Conservation (phyloP, 345 rosid genomes). For the Schrenkiella parvula region DNA sequence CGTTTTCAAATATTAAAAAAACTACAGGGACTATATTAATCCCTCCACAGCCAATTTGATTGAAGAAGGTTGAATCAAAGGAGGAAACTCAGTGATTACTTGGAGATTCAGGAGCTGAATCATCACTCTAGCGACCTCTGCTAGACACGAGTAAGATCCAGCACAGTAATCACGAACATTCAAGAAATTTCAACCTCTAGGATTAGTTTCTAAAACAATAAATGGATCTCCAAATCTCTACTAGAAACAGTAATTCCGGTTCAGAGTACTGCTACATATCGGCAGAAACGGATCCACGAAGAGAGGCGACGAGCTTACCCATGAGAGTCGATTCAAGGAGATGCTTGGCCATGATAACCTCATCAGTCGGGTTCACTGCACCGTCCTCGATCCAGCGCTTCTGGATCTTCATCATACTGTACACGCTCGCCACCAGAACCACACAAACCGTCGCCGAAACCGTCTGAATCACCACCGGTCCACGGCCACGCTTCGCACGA, state of each 20-base stretch:
- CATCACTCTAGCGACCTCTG: slow-evolving; percentile 1
- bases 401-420: slow-evolving; percentile 62
- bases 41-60: not conserved
- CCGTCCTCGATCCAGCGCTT: slow-evolving; percentile 59
- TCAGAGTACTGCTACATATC: not conserved
- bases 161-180: slow-evolving; percentile 10
- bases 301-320: slow-evolving; percentile 44
- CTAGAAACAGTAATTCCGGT: not conserved
- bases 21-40: not conserved
- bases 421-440: slow-evolving; percentile 55
- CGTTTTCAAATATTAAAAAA: not conserved
- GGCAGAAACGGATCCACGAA: not conserved
- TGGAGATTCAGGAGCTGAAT: slow-evolving; percentile 11
- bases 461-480: slow-evolving; percentile 83
- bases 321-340: slow-evolving; percentile 87
- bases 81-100: not conserved
- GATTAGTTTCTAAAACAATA: slow-evolving; percentile 11
- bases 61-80: not conserved
- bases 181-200: not conserved
- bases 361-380: slow-evolving; percentile 68
- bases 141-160: slow-evolving; percentile 19
- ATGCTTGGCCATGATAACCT: slow-evolving; percentile 71
- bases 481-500: slow-evolving; percentile 82
- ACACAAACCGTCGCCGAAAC: slow-evolving; percentile 56
- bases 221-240: slow-evolving; percentile 20